Percentiles rank a stretch among this genome's conserved stretches.
Evolutionary conservation across 1,284 basidiomycete genomes (phyloP).

Genomic region (Rhodofomes roseus): DNA sequence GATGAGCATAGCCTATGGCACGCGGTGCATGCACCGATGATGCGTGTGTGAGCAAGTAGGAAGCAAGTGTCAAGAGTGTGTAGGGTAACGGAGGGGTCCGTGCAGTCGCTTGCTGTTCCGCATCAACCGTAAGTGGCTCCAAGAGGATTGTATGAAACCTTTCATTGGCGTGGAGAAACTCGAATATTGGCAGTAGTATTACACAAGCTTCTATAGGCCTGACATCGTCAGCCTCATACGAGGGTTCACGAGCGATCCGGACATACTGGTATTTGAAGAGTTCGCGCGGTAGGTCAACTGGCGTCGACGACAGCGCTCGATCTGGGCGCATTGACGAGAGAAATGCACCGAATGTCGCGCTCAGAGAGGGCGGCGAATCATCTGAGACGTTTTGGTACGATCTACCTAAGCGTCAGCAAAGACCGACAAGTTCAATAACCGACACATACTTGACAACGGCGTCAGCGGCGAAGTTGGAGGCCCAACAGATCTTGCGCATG

Average conservation of each 20-base stretch:
- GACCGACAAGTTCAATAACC: neutral
- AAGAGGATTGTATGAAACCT: conserved; percentile 43
- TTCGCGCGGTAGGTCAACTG: conserved; percentile 44
- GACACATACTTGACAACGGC: conserved; percentile 43
- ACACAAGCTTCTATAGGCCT: conserved; percentile 62
- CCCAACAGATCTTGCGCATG: conserved; percentile 54
- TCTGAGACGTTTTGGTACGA: conserved; percentile 53
- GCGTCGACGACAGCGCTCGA: conserved; percentile 43
- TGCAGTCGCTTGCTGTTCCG: conserved; percentile 16
- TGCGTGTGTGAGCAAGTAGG: conserved; percentile 62
- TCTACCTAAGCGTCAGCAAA: conserved; percentile 27
- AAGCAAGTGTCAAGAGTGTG: conserved; percentile 50
- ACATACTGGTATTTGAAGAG: conserved; percentile 52
- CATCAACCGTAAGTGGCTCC: conserved; percentile 29
- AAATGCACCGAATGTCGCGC: conserved; percentile 45
- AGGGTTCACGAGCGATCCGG: neutral
- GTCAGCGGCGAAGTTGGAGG: conserved; percentile 47
- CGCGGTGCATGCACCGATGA: conserved; percentile 52
- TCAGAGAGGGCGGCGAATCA: conserved; percentile 46
- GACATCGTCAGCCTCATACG: neutral
- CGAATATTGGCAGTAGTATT: conserved; percentile 54
- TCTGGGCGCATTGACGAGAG: conserved; percentile 50
- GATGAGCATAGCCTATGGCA: conserved; percentile 55
- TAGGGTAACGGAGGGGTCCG: conserved; percentile 34
- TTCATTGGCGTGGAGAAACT: conserved; percentile 49